These are phyloP conservation scores for Dorcoceras hygrometricum DNA, from an alignment of 257 asterid species.

Conservation along the genomic window DNA sequence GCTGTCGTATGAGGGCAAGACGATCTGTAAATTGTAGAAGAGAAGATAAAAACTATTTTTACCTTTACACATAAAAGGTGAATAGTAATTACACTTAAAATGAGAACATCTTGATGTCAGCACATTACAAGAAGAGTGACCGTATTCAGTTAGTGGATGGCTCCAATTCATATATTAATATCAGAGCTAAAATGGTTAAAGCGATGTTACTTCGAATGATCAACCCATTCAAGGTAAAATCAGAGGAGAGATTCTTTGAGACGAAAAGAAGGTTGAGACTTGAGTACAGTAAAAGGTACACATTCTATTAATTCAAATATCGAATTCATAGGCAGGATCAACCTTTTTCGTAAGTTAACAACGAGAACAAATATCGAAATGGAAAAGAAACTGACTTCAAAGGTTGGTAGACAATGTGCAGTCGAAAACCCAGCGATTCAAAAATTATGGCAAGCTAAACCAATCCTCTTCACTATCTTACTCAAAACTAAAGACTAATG, in stretches of 20 bases:
- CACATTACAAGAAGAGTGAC: background rate
- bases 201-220: background rate
- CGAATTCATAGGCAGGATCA: background rate
- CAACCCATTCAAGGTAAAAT: background rate
- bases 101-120: background rate
- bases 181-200: no score
- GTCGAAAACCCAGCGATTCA: background rate
- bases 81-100: no score
- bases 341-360: background rate
- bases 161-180: background rate
- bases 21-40: constrained; percentile 51
- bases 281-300: background rate
- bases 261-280: background rate
- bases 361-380: background rate
- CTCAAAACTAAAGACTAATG: background rate
- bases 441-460: background rate
- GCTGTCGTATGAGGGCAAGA: constrained; percentile 77
- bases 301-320: background rate
- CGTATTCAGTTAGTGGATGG: background rate
- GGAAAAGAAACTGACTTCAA: background rate
- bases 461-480: background rate
- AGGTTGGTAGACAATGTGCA: background rate
- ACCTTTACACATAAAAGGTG: background rate
- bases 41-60: background rate
- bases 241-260: background rate